Conservation (phyloP, 108 stramenopile species). For the Cylindrotheca fusiformis region DNA sequence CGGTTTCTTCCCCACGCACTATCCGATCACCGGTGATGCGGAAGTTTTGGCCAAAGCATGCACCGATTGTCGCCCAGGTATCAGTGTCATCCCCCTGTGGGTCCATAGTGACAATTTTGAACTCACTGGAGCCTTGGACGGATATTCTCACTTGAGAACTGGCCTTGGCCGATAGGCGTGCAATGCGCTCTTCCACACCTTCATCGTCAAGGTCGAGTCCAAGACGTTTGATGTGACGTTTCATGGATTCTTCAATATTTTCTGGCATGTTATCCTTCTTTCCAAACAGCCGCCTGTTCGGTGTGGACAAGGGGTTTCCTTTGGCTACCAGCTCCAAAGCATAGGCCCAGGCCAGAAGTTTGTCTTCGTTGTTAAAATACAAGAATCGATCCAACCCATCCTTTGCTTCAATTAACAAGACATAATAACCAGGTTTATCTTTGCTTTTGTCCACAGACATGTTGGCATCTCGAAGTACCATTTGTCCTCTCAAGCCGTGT, state of each 20-base stretch:
- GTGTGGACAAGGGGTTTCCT: slow-evolving; percentile 4
- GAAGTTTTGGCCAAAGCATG: slow-evolving; percentile 75
- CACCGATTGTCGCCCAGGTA: slow-evolving; percentile 72
- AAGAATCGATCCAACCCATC: slow-evolving; percentile 55
- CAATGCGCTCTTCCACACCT: slow-evolving; percentile 24
- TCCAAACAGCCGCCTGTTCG: background rate
- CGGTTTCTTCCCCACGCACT: slow-evolving; percentile 76
- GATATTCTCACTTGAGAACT: slow-evolving; percentile 52
- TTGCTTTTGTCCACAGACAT: slow-evolving; percentile 36
- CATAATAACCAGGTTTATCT: slow-evolving; percentile 32
- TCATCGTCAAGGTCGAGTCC: slow-evolving; percentile 26
- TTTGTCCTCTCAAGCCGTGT: slow-evolving; percentile 54
- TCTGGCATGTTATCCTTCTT: slow-evolving; percentile 9
- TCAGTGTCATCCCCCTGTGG: slow-evolving; percentile 75
- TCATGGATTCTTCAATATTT: slow-evolving; percentile 30
- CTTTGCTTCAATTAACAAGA: slow-evolving; percentile 46
- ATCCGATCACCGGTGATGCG: slow-evolving; percentile 67
- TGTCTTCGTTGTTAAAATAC: slow-evolving; percentile 53
- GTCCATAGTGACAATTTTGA: slow-evolving; percentile 74
- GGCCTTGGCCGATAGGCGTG: slow-evolving; percentile 21
- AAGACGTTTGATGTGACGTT: slow-evolving; percentile 24
- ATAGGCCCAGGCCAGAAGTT: slow-evolving; percentile 51
- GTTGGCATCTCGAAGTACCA: slow-evolving; percentile 46
- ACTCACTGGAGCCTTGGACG: slow-evolving; percentile 63
- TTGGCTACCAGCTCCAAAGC: slow-evolving; percentile 45